Conservation (phyloP, 345 rosid genomes). For the Hypericum perforatum region DNA sequence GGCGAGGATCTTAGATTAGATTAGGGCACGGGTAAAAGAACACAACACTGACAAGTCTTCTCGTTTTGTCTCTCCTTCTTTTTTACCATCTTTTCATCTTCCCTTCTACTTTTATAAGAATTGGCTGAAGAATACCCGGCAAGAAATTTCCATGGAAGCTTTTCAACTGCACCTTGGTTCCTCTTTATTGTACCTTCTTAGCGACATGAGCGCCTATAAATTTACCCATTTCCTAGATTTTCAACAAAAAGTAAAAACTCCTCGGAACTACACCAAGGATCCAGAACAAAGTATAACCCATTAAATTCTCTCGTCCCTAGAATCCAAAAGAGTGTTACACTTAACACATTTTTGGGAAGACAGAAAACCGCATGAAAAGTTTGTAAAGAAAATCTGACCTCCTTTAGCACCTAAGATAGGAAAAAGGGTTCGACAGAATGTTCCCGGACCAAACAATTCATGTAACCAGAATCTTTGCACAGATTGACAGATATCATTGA, state of each 20-base stretch:
- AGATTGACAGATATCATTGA: slow-evolving; percentile 16
- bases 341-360: neutral
- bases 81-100: slow-evolving; percentile 11
- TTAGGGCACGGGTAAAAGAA: slow-evolving; percentile 14
- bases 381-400: slow-evolving; percentile 16
- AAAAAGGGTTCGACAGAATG: slow-evolving; percentile 12
- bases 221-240: slow-evolving; percentile 15
- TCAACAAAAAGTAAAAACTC: slow-evolving; percentile 12
- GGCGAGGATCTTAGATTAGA: neutral
- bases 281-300: slow-evolving; percentile 9
- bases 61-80: slow-evolving; percentile 22
- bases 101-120: slow-evolving; percentile 19
- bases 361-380: slow-evolving; percentile 6
- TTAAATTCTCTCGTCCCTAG: neutral
- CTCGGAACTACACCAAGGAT: slow-evolving; percentile 39
- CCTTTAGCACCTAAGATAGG: slow-evolving; percentile 17
- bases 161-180: slow-evolving; percentile 57
- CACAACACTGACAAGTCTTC: slow-evolving; percentile 27
- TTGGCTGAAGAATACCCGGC: slow-evolving; percentile 25
- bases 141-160: slow-evolving; percentile 54
- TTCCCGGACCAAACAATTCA: slow-evolving; percentile 14
- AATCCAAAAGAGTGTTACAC: slow-evolving; percentile 3
- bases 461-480: slow-evolving; percentile 21
- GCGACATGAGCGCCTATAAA: slow-evolving; percentile 46
- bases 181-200: slow-evolving; percentile 63